Evolutionary conservation across 108 stramenopile genomes (phyloP).

Genomic region (Schizochytrium sp.): DNA sequence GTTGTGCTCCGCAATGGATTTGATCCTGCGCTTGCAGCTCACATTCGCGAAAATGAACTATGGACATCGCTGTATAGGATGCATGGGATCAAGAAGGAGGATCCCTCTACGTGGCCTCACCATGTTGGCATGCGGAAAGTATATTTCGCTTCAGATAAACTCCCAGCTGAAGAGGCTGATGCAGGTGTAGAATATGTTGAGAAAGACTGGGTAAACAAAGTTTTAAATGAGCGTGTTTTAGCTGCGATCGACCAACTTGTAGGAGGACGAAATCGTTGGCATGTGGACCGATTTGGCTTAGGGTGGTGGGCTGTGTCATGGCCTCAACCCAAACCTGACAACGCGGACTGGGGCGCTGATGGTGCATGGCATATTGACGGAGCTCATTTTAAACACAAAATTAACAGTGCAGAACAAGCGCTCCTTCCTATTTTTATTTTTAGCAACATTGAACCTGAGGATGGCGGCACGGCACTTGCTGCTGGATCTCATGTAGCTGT

Average conservation of each 20-base stretch:
- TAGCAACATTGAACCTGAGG: not conserved
- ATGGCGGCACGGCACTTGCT: constrained; percentile 41
- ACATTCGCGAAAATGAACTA: not conserved
- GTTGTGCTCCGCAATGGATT: constrained; percentile 24
- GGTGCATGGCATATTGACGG: constrained; percentile 53
- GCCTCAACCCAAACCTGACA: not conserved
- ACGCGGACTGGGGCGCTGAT: not conserved
- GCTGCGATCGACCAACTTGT: constrained; percentile 23
- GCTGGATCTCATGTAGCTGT: constrained; percentile 15
- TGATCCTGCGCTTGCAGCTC: not conserved
- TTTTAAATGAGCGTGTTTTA: not conserved
- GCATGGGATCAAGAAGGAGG: not conserved
- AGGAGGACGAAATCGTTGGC: constrained; percentile 33
- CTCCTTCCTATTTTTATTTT: constrained; percentile 49
- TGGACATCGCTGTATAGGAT: not conserved
- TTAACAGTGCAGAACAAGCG: constrained; percentile 43
- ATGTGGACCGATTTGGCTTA: not conserved
- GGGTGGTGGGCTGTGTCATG: constrained; percentile 53
- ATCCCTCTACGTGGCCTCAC: not conserved
- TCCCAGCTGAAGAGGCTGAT: not conserved
- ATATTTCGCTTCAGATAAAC: not conserved
- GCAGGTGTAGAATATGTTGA: not conserved
- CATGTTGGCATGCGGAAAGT: constrained; percentile 33
- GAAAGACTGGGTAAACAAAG: not conserved
- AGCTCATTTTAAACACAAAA: constrained; percentile 9